Base-by-base conservation (phyloP, 192 early-diverging fungal species). In the Backusella tarrabulga region DNA sequence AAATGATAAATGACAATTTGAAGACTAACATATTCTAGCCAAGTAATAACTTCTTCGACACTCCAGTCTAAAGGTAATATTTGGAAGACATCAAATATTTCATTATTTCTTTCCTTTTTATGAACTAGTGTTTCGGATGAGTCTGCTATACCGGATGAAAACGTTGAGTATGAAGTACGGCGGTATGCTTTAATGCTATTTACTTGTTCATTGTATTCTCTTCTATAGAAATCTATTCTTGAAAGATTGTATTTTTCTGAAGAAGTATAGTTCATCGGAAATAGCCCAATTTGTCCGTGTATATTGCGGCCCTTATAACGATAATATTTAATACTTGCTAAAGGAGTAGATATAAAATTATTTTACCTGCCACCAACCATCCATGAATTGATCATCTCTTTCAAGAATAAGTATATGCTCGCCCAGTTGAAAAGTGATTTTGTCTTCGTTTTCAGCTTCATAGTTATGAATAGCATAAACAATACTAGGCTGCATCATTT, bases 331-430 rank as follows among this genome's bases (percentile, higher is more conserved):
- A 60, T 38, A 1, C 0, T 26, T 60, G 11, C 3, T 26, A 60
- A 23, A 23, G 6, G 8, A 60, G 8, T 60, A 12, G 23, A 4
- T 12, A 6, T 21, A 11, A 23, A 26, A 60, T 23, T 5, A 40
- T 41, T 71, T 84, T 87, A 90, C 91, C 84, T 87, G 82, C 93
- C 93, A 94, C 93, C 93, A 94, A 35, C 93, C 93, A 80, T 94
- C 93, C 21, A 83, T 80, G 76, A 85, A 93, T 34, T 83, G 78
- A 38, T 92, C 91, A 67, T 94, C 93, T 66, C 83, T 88, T 76
- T 94, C 91, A 12, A 93, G 68, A 2, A 94, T 88, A n/a, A 91
- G 78, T 8, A 94, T 84, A 15, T 89, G 87, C 66, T 94, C 93
- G 15, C 89, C 90, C 41, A 82, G 81, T 38, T 79, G 70, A 75